These are phyloP conservation scores for Albifimbria verrucaria DNA, from an alignment of 2,329 filamentous ascomycete species.

Conservation along the genomic window DNA sequence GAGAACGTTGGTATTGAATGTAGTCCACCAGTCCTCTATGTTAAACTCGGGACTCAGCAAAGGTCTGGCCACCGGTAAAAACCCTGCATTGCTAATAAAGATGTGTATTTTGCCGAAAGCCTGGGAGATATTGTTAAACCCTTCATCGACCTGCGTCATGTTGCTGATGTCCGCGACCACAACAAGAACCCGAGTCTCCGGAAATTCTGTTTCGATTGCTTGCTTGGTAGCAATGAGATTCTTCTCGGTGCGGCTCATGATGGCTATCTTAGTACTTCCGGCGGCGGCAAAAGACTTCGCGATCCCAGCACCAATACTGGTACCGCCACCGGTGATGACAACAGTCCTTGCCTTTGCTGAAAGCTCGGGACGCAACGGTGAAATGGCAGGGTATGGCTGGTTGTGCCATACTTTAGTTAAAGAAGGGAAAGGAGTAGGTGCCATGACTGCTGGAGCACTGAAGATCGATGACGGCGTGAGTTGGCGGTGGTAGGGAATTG, in stretches of 20 bases:
- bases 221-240: slow-evolving; percentile 48
- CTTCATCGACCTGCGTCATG: neutral
- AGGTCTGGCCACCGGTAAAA: neutral
- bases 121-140: slow-evolving; percentile 1
- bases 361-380: slow-evolving; percentile 25
- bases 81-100: slow-evolving; percentile 23
- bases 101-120: slow-evolving; percentile 27
- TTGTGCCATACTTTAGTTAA: slow-evolving; percentile 17
- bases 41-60: neutral
- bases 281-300: slow-evolving; percentile 52
- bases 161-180: slow-evolving; percentile 25
- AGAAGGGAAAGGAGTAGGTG: neutral
- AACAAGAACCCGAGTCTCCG: slow-evolving; percentile 13
- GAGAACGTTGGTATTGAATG: slow-evolving; percentile 20
- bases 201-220: slow-evolving; percentile 30
- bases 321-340: slow-evolving; percentile 62
- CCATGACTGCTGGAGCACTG: neutral
- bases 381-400: slow-evolving; percentile 24
- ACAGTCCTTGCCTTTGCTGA: slow-evolving; percentile 40
- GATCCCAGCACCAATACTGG: slow-evolving; percentile 61
- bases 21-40: slow-evolving; percentile 3
- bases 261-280: slow-evolving; percentile 29
- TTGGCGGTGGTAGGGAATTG: too few relatives aligned
- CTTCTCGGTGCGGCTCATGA: slow-evolving; percentile 32
- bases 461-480: neutral